These are phyloP conservation scores for Yamadazyma kitorensis DNA, from an alignment of 805 yeast species.

Conservation along the genomic window DNA sequence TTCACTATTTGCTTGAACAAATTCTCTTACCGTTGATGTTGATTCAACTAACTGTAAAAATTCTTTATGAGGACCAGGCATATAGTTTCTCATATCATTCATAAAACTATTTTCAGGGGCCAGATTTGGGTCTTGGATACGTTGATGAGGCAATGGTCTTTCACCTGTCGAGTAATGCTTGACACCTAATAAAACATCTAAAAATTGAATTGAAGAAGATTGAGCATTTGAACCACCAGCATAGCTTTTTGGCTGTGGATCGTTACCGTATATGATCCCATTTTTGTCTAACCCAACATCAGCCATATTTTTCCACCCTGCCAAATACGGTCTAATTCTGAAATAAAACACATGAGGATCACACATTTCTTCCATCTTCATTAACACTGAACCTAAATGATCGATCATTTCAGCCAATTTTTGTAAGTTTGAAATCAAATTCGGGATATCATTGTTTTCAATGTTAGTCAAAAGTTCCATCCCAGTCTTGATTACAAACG, in stretches of 20 bases:
- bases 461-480: slow-evolving; percentile 61
- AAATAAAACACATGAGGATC: slow-evolving; percentile 90
- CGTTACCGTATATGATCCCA: slow-evolving; percentile 78
- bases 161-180: slow-evolving; percentile 79
- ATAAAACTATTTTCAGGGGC: slow-evolving; percentile 48
- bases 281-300: slow-evolving; percentile 68
- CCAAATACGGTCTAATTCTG: slow-evolving; percentile 82
- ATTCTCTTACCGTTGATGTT: slow-evolving; percentile 61
- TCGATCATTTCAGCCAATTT: slow-evolving; percentile 73
- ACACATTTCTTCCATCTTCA: slow-evolving; percentile 89
- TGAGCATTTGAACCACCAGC: slow-evolving; percentile 96
- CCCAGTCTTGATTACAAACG: slow-evolving; percentile 64
- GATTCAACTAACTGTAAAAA: slow-evolving; percentile 62
- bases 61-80: slow-evolving; percentile 84
- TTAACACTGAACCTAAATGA: slow-evolving; percentile 64
- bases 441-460: slow-evolving; percentile 40
- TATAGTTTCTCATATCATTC: slow-evolving; percentile 80
- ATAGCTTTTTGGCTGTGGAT: slow-evolving; percentile 49
- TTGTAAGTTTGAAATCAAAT: slow-evolving; percentile 51
- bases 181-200: slow-evolving; percentile 74
- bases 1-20: slow-evolving; percentile 43
- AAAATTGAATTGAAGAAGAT: slow-evolving; percentile 81
- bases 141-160: slow-evolving; percentile 28
- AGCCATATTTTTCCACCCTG: slow-evolving; percentile 93
- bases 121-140: slow-evolving; percentile 6